Conservation (phyloP, 768 basidiomycete genomes). For the Lentinula guzmanii region DNA sequence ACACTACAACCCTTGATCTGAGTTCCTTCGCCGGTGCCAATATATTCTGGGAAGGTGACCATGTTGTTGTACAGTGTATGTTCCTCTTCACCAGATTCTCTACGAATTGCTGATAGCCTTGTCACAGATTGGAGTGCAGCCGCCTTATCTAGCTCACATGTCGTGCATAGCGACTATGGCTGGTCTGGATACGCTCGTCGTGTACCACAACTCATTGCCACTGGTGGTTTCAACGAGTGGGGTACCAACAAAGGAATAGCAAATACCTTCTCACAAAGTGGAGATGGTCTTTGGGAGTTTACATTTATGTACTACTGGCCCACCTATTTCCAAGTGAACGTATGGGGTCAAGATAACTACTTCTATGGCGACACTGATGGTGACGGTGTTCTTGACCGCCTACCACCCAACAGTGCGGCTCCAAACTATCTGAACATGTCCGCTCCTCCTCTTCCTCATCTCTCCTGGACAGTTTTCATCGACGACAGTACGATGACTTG, state of each 20-base stretch:
- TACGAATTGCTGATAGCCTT: not conserved
- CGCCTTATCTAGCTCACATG: slow-evolving; percentile 53
- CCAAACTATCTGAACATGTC: slow-evolving; percentile 91
- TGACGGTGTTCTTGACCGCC: slow-evolving; percentile 85
- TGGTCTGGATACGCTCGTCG: slow-evolving; percentile 58
- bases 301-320: slow-evolving; percentile 92
- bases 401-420: slow-evolving; percentile 82
- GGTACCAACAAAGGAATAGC: slow-evolving; percentile 82
- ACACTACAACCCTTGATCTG: slow-evolving; percentile 56
- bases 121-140: slow-evolving; percentile 73
- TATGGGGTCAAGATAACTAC: slow-evolving; percentile 87
- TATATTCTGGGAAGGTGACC: slow-evolving; percentile 76
- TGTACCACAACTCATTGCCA: slow-evolving; percentile 80
- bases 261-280: slow-evolving; percentile 58
- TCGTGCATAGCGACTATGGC: slow-evolving; percentile 73
- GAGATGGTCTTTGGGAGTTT: slow-evolving; percentile 72
- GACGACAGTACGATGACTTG: slow-evolving; percentile 75
- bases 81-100: slow-evolving; percentile 2
- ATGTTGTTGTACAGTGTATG: slow-evolving; percentile 87
- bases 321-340: slow-evolving; percentile 83
- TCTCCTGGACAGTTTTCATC: slow-evolving; percentile 82
- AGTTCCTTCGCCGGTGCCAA: slow-evolving; percentile 42
- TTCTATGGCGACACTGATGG: slow-evolving; percentile 89
- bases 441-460: slow-evolving; percentile 80
- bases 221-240: slow-evolving; percentile 90